Conservation (phyloP, 2,329 filamentous ascomycete species). For the Stemphylium lycopersici region DNA sequence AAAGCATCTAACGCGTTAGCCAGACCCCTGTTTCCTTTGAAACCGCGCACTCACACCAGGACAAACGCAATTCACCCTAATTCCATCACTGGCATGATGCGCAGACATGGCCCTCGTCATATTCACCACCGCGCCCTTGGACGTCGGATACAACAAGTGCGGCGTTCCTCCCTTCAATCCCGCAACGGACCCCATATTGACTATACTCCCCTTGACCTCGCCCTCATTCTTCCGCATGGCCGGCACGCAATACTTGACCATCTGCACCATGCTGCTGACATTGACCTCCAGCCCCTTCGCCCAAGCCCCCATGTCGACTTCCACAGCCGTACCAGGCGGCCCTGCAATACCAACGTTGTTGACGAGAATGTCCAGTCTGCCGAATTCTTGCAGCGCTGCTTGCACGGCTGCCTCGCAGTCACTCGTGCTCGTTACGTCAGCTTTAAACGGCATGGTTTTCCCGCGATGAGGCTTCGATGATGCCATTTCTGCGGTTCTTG, state of each 20-base stretch:
- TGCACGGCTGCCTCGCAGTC: background rate
- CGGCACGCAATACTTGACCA: constrained; percentile 73
- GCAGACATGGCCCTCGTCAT: constrained; percentile 64
- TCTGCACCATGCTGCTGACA: constrained; percentile 77
- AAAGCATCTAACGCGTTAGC: constrained; percentile 50
- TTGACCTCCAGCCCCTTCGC: constrained; percentile 71
- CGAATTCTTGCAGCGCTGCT: background rate
- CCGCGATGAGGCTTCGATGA: constrained; percentile 62
- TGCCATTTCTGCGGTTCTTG: constrained; percentile 71
- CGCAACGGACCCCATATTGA: constrained; percentile 82
- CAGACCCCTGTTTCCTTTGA: no score
- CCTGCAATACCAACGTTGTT: constrained; percentile 59
- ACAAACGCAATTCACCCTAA: constrained; percentile 63
- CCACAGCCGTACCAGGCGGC: constrained; percentile 59
- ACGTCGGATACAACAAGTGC: constrained; percentile 60
- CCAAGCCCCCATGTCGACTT: constrained; percentile 61
- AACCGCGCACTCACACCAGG: constrained; percentile 43
- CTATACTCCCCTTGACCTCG: constrained; percentile 68
- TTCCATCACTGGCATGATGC: constrained; percentile 58
- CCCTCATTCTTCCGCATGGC: constrained; percentile 63
- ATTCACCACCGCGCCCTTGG: constrained; percentile 61
- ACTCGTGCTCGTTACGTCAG: background rate
- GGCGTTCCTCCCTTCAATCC: constrained; percentile 63
- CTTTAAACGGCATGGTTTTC: constrained; percentile 63
- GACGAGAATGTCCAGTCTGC: background rate